A percentile compares a stretch with the other conserved stretches of the same genome.
These are phyloP conservation scores for Fraxinus albicans DNA, from an alignment of 305 asterid species.

Conservation along the genomic window DNA sequence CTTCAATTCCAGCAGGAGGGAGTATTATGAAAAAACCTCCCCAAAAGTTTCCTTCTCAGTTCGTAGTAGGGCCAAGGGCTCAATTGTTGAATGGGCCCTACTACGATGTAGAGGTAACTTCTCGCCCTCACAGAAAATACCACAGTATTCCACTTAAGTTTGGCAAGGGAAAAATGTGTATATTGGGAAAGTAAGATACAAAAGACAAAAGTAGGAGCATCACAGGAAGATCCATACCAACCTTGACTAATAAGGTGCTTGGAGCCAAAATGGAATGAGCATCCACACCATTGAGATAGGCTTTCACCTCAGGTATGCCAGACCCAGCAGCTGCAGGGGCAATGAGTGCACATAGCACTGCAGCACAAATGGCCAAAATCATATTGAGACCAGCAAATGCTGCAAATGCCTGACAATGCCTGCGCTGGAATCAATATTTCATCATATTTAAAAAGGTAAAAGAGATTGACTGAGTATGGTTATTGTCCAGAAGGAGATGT, in stretches of 20 bases:
- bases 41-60: neutral
- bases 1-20: neutral
- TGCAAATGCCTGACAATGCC: conserved; percentile 63
- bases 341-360: conserved; percentile 63
- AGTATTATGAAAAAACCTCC: neutral
- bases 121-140: neutral
- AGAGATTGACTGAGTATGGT: conserved; percentile 7
- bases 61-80: neutral
- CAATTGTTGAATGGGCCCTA: neutral
- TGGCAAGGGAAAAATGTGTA: neutral
- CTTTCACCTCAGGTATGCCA: conserved; percentile 98
- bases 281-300: conserved; percentile 89
- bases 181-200: neutral
- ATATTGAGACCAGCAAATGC: conserved; percentile 64
- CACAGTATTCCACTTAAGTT: neutral
- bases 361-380: conserved; percentile 73
- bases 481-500: neutral
- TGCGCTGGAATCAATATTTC: conserved; percentile 41
- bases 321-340: conserved; percentile 99
- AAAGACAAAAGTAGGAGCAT: neutral
- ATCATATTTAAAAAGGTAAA: conserved; percentile 19
- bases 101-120: neutral
- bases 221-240: conserved; percentile 25
- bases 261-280: conserved; percentile 97
- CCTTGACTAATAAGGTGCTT: conserved; percentile 91